Evolutionary conservation across 495 filamentous ascomycete genomes (phyloP), one percentile per base, ranked within the genome.

Genomic region (Saxophila tyrrhenica): DNA sequence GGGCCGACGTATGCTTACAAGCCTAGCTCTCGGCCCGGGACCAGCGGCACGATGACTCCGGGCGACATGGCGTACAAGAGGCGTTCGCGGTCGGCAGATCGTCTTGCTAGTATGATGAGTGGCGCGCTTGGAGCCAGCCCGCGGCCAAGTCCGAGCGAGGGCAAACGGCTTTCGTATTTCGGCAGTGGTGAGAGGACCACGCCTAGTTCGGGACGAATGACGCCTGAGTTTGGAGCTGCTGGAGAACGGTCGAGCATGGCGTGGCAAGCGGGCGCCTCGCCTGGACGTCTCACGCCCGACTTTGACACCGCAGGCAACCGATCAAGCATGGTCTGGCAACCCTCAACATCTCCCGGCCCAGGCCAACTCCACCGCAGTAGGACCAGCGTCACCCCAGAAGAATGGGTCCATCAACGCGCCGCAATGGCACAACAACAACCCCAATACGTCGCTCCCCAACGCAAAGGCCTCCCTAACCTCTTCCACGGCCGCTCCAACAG

Each of bases 391-490:
- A 72, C 77, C 0, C 66, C 91, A 17, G 88, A 95, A 63, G 81
- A 95, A 63, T 95, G 81, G 69, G 87, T 96, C n/a, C 81, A 88
- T 55, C 86, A 92, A 58, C 80, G 88, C 25, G 61, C 61, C 3
- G 77, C 83, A 7, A 74, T 76, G 21, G 69, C 84, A 1, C 70
- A 76, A 16, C 78, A 75, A 52, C 73, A 70, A 3, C 61, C 57
- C 13, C 57, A 55, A 38, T 35, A 23, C 23, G 45, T 20, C 55
- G 52, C 57, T 7, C 17, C 59, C 13, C 7, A 5, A 43, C 48
- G 62, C 32, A 25, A 59, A 24, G 29, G 63, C 32, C 19, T 50
- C 16, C 41, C 52, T 17, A 20, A 13, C 2, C 29, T 49, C 21
- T 46, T 48, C 10, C 57, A 60, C 38, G 22, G 54, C 5, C 57